Evolutionary conservation across 1,284 basidiomycete species (phyloP), one percentile per base, ranked within the genome.

Genomic region (Taiwanofungus camphoratus): DNA sequence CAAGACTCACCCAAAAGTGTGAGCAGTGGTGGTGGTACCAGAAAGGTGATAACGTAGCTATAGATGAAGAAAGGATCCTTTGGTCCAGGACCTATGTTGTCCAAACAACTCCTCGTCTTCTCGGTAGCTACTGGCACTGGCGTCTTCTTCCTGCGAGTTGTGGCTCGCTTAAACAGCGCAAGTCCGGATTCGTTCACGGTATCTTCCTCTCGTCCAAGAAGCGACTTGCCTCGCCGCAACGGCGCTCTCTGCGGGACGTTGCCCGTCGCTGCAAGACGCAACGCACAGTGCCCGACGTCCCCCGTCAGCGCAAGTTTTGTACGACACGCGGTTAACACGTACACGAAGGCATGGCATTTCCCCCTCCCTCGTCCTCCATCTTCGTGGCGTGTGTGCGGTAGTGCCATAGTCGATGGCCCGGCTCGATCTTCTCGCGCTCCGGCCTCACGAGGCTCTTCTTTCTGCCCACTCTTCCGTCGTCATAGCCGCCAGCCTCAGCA

Each of bases 1-100:
- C 41, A 12, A 23, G 41, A 73, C 82, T 48, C 60, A 87, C 82
- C 86, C 56, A 75, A 87, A 34, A 71, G 65, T 46, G 66, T 72
- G 46, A 92, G 74, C 40, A 91, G 55, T 50, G 87, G 82, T 12
- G 77, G 68, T 2, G 94, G 94, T 19, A 95, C 74, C 61, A 85
- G 87, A 60, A 77, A 80, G 13, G 95, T 99, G 46, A 97, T 56
- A 50, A 93, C 58, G 62, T 85, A 87, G 67, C 91, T 97, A 67
- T 96, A 99, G 52, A 91, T 82, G 84, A 97, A 96, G 94, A 94
- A 99, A 20, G 80, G 78, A 47, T 92, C 86, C 51, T 93, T 84
- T 13, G 95, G 94, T 7, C 93, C 93, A 19, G 82, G 93, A 15
- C 71, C 85, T 54, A 81, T 82, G 53, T 79, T 77, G 42, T 78